A percentile compares a stretch with the other conserved stretches of the same genome.
Conservation (phyloP, 1,139 yeast genomes). For the Taiozyma sp. region DNA sequence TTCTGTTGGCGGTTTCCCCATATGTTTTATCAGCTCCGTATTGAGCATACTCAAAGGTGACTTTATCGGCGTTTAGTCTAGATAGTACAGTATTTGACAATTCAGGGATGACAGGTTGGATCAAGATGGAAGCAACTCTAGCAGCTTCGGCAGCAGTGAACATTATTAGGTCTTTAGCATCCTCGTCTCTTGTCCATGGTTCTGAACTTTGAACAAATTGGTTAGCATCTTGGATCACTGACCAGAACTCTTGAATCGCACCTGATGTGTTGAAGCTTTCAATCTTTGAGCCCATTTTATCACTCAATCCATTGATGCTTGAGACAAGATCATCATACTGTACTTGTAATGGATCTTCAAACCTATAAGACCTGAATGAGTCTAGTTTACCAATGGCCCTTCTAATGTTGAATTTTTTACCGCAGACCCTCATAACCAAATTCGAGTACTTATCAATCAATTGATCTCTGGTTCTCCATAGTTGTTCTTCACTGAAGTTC, state of each 20-base stretch:
- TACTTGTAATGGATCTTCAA: conserved; percentile 11
- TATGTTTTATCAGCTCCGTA: conserved; percentile 47
- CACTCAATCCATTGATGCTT: conserved; percentile 27
- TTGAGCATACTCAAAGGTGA: conserved; percentile 34
- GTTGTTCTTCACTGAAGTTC: conserved; percentile 61
- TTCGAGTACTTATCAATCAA: conserved; percentile 84
- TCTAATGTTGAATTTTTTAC: conserved; percentile 57
- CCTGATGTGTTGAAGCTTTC: conserved; percentile 46
- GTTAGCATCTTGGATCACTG: conserved; percentile 56
- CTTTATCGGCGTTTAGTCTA: conserved; percentile 45
- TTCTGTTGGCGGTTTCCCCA: conserved; percentile 36
- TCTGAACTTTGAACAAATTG: conserved; percentile 50
- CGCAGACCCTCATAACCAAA: conserved; percentile 66
- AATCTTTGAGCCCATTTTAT: conserved; percentile 39
- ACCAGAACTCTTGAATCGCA: conserved; percentile 63
- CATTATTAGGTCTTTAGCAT: conserved; percentile 46
- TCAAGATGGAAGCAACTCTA: conserved; percentile 59
- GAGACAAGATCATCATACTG: conserved; percentile 18
- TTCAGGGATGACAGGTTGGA: conserved; percentile 69
- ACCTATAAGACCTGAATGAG: conserved; percentile 8
- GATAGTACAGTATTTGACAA: conserved; percentile 55
- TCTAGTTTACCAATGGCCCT: conserved; percentile 31
- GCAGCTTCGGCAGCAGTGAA: conserved; percentile 65
- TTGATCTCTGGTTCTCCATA: conserved; percentile 53
- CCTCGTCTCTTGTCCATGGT: conserved; percentile 48